Conservation (phyloP, 1,139 yeast species). For the Blastobotrys arbuscula region DNA sequence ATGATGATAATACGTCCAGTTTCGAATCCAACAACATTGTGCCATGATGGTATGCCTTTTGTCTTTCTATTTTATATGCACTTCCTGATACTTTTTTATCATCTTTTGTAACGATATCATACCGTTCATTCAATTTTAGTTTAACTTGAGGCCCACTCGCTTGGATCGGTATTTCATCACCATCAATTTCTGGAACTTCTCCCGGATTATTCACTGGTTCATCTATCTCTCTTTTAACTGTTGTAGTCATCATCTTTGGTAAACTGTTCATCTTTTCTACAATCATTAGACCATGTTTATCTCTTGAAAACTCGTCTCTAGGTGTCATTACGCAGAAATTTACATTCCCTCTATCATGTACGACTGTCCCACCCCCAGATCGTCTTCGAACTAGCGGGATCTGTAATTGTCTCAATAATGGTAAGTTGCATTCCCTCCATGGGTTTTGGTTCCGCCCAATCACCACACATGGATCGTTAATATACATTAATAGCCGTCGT, state of each 20-base stretch:
- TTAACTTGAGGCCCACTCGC: conserved; percentile 31
- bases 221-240: conserved; percentile 2
- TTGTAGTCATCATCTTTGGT: conserved; percentile 14
- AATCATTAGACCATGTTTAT: conserved; percentile 52
- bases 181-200: neutral
- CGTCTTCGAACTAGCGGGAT: conserved; percentile 73
- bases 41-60: conserved; percentile 91
- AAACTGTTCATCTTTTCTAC: conserved; percentile 45
- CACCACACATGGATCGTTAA: conserved; percentile 80
- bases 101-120: conserved; percentile 60
- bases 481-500: conserved; percentile 59
- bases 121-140: conserved; percentile 58
- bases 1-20: conserved; percentile 49
- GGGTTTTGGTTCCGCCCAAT: conserved; percentile 97
- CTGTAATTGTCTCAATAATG: conserved; percentile 45
- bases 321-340: conserved; percentile 80
- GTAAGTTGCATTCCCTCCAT: conserved; percentile 77
- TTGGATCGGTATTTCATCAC: conserved; percentile 12
- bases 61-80: conserved; percentile 79
- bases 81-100: conserved; percentile 83
- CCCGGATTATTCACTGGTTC: neutral
- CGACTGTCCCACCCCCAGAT: conserved; percentile 97
- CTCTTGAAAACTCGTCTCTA: conserved; percentile 60
- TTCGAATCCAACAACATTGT: conserved; percentile 80
- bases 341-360: conserved; percentile 88